A percentile compares a stretch with the other conserved stretches of the same genome.
Conservation (phyloP, 2,329 filamentous ascomycete genomes). For the Fonsecaea monophora region DNA sequence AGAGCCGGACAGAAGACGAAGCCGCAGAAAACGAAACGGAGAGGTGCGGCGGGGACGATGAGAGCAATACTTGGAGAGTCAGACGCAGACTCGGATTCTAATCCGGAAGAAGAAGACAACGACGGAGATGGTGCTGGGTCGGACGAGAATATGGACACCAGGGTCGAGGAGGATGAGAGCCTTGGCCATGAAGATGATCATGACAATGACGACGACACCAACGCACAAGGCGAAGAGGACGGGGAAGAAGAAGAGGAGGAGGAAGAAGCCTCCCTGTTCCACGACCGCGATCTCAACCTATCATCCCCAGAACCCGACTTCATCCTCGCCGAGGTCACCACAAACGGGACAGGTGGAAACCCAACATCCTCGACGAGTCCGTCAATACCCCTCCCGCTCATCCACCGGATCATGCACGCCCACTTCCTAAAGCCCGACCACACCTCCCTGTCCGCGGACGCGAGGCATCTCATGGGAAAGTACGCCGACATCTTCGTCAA, state of each 20-base stretch:
- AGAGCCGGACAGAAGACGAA: slow-evolving; percentile 3
- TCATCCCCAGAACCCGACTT: slow-evolving; percentile 52
- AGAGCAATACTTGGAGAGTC: slow-evolving; percentile 23
- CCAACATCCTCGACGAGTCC: slow-evolving; percentile 47
- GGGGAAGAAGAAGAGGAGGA: slow-evolving; percentile 13
- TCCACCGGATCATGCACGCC: slow-evolving; percentile 79
- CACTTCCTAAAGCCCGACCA: slow-evolving; percentile 73
- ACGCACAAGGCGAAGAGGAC: not conserved
- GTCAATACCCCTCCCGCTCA: slow-evolving; percentile 72
- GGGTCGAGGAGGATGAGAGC: slow-evolving; percentile 1
- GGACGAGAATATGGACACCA: slow-evolving; percentile 18
- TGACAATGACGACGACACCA: not conserved
- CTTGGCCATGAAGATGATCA: not conserved
- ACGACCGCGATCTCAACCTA: slow-evolving; percentile 19
- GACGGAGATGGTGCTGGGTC: not conserved
- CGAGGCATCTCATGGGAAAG: slow-evolving; percentile 76
- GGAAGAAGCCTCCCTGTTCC: slow-evolving; percentile 19
- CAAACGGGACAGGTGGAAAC: slow-evolving; percentile 39
- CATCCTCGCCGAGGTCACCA: slow-evolving; percentile 54
- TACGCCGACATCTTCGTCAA: slow-evolving; percentile 92
- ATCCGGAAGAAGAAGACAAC: slow-evolving; percentile 11
- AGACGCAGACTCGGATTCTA: not conserved
- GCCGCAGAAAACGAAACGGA: slow-evolving; percentile 8
- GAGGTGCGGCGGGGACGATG: slow-evolving; percentile 24
- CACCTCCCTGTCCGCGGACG: slow-evolving; percentile 77